Evolutionary conservation across 305 asterid genomes (phyloP).

Genomic region (Petunia hybrid): DNA sequence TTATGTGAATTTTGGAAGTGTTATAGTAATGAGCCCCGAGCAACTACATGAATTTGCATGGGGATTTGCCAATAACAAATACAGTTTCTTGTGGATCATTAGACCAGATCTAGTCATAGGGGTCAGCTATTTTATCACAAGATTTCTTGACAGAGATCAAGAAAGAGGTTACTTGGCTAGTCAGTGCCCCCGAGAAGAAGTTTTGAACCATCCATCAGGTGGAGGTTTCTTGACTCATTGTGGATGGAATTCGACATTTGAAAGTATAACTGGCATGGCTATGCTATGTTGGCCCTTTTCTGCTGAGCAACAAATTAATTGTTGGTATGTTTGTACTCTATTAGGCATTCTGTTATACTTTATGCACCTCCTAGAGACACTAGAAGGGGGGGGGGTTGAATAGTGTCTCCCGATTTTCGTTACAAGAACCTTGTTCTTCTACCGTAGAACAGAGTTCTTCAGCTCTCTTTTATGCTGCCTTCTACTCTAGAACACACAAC

Average conservation of each 20-base stretch:
- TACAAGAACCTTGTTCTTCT: too few species aligned
- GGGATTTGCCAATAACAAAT: constrained; percentile 38
- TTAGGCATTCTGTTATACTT: too few species aligned
- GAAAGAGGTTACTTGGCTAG: constrained; percentile 34
- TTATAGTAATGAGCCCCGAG: constrained; percentile 35
- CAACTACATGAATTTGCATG: constrained; percentile 39
- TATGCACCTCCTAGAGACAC: too few species aligned
- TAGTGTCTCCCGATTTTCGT: too few species aligned
- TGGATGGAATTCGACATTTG: constrained; percentile 39
- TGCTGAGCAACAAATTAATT: constrained; percentile 40
- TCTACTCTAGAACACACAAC: too few species aligned
- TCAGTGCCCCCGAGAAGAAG: constrained; percentile 41
- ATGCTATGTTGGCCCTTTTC: constrained; percentile 43
- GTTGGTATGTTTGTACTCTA: constrained; percentile 34
- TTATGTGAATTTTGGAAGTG: constrained; percentile 45
- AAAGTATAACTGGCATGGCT: constrained; percentile 39
- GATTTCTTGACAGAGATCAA: constrained; percentile 20
- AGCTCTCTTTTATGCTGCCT: too few species aligned
- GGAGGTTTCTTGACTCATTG: constrained; percentile 39
- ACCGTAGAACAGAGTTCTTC: too few species aligned
- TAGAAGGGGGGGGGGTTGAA: too few species aligned
- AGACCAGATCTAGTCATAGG: constrained; percentile 39
- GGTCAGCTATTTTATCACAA: constrained; percentile 34
- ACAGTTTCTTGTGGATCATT: constrained; percentile 40
- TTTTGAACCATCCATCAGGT: constrained; percentile 34